These are phyloP conservation scores for Persicaria maculosa DNA, from an alignment of 148 eudicot genomes.

Conservation along the genomic window DNA sequence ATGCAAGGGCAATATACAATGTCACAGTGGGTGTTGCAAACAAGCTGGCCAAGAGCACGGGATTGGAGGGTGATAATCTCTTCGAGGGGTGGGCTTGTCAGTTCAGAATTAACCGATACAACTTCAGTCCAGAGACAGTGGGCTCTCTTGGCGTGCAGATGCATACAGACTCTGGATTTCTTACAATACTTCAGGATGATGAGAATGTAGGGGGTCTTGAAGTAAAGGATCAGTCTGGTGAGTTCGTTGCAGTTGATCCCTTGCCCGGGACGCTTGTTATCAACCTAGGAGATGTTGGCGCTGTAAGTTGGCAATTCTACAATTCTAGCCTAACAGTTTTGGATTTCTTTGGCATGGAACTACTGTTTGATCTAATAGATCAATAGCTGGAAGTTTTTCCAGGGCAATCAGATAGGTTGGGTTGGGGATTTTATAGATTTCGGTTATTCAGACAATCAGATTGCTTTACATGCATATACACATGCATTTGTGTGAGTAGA, in stretches of 20 bases:
- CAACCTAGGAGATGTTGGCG: slow-evolving; percentile 62
- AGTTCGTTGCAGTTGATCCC: slow-evolving; percentile 48
- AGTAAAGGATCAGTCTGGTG: slow-evolving; percentile 49
- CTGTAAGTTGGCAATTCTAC: slow-evolving; percentile 28
- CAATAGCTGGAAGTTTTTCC: neutral
- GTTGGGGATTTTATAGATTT: neutral
- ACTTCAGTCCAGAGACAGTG: slow-evolving; percentile 40
- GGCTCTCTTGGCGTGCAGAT: slow-evolving; percentile 57
- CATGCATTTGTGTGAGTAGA: neutral
- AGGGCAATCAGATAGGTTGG: neutral
- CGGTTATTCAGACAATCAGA: neutral
- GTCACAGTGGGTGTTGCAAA: slow-evolving; percentile 32
- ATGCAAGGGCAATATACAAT: slow-evolving; percentile 46
- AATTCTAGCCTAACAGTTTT: neutral
- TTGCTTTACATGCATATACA: neutral
- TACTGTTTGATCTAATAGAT: slow-evolving; percentile 1
- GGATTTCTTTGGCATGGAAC: neutral
- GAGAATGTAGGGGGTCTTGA: slow-evolving; percentile 69
- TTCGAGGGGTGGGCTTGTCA: slow-evolving; percentile 59
- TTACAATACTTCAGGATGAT: slow-evolving; percentile 71
- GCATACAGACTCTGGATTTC: slow-evolving; percentile 74
- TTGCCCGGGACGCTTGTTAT: slow-evolving; percentile 52
- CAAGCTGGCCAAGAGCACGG: slow-evolving; percentile 43
- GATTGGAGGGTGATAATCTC: slow-evolving; percentile 22
- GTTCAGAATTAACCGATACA: slow-evolving; percentile 69